Percentiles rank a stretch among this genome's conserved stretches.
Evolutionary conservation across 2,329 filamentous ascomycete species (phyloP).

Genomic region (Diaporthe aspalathi): DNA sequence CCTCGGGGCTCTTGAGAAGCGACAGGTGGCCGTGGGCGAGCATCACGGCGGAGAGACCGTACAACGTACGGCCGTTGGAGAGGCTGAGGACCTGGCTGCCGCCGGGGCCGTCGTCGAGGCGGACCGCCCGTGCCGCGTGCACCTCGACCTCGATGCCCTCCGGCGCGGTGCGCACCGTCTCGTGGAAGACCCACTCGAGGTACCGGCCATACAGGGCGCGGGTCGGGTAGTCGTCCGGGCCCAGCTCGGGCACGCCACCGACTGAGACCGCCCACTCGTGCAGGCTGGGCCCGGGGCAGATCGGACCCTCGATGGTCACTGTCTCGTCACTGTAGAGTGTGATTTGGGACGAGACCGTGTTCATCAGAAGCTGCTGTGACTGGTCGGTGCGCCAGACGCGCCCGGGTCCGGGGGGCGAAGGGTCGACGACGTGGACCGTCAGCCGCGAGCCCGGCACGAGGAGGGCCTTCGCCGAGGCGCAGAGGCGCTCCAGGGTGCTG

Average conservation of each 20-base stretch:
- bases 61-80: conserved; percentile 3
- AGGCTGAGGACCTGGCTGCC: conserved; percentile 11
- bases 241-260: conserved; percentile 5
- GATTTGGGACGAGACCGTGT: conserved; percentile 22
- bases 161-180: conserved; percentile 37
- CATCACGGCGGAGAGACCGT: conserved; percentile 2
- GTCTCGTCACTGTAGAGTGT: conserved; percentile 17
- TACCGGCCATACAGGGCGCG: conserved; percentile 34
- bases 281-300: conserved; percentile 9
- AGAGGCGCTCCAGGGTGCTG: conserved; percentile 25
- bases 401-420: conserved; percentile 1
- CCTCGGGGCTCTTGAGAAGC: conserved; percentile 5
- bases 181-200: conserved; percentile 44
- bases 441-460: conserved; percentile 17
- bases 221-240: conserved; percentile 26
- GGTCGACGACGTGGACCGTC: conserved; percentile 21
- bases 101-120: conserved; percentile 16
- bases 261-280: conserved; percentile 11
- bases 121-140: conserved; percentile 4
- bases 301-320: conserved; percentile 10
- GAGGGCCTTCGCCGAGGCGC: conserved; percentile 3
- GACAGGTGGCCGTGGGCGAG: conserved; percentile 24
- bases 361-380: conserved; percentile 24
- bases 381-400: conserved; percentile 28
- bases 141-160: conserved; percentile 12